These are phyloP conservation scores for Zoysia matrella DNA, from an alignment of 202 grass and related monocot species.

Conservation along the genomic window DNA sequence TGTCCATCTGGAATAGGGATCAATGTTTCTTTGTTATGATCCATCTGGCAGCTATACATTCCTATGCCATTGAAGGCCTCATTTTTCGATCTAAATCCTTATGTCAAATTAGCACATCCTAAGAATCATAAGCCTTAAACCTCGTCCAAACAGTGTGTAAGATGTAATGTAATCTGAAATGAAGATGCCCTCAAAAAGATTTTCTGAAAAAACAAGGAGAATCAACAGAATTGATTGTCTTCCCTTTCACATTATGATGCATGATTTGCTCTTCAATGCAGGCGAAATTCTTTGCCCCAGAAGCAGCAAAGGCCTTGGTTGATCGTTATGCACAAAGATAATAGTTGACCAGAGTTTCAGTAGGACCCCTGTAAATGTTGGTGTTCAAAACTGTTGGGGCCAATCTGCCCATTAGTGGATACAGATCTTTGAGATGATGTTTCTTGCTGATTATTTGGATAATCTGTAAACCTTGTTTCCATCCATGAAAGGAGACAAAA, in stretches of 20 bases:
- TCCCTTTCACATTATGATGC: constrained; percentile 21
- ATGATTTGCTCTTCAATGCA: constrained; percentile 40
- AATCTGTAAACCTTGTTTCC: not conserved
- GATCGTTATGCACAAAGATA: constrained; percentile 73
- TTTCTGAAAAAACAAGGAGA: not conserved
- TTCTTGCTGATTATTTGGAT: not conserved
- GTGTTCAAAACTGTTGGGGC: not conserved
- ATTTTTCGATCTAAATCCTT: not conserved
- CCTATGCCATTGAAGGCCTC: not conserved
- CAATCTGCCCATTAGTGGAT: not conserved
- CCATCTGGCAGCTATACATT: not conserved
- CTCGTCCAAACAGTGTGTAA: constrained; percentile 11
- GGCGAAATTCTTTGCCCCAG: constrained; percentile 91
- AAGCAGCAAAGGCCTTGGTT: constrained; percentile 73
- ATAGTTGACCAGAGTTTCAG: not conserved
- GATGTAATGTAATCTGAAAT: not conserved
- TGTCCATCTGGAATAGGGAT: not conserved
- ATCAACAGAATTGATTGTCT: constrained; percentile 12
- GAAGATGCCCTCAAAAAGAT: not conserved
- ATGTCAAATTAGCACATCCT: not conserved
- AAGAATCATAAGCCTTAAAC: not conserved
- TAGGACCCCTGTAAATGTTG: not conserved
- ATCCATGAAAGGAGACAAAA: not conserved
- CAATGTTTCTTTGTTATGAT: constrained; percentile 1
- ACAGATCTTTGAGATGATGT: not conserved